These are phyloP conservation scores for Phytophthora aleatoria DNA, from an alignment of 352 stramenopile species.

Conservation along the genomic window DNA sequence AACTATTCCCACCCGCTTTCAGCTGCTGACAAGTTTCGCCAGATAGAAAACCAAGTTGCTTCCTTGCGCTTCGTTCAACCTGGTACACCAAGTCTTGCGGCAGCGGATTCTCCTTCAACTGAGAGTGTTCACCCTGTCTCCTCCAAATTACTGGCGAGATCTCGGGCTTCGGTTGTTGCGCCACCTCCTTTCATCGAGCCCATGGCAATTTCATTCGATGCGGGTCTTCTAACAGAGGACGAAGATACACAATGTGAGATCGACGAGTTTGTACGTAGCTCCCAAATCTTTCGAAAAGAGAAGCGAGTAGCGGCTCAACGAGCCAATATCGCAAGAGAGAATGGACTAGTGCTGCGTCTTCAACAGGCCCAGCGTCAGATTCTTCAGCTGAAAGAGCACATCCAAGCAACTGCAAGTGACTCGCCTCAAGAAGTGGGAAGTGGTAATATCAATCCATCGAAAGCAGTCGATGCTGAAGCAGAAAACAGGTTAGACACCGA, in stretches of 20 bases:
- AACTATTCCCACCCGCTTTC: not conserved
- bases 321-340: slow-evolving; percentile 57
- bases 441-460: not conserved
- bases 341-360: slow-evolving; percentile 60
- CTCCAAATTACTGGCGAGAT: slow-evolving; percentile 2
- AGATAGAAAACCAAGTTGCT: slow-evolving; percentile 45
- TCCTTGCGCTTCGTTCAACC: slow-evolving; percentile 35
- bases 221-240: slow-evolving; percentile 38
- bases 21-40: slow-evolving; percentile 36
- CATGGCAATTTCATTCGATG: slow-evolving; percentile 32
- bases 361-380: slow-evolving; percentile 79
- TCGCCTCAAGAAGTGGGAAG: not conserved
- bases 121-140: slow-evolving; percentile 25
- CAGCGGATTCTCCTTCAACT: slow-evolving; percentile 11
- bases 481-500: slow-evolving; percentile 3
- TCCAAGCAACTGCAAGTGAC: slow-evolving; percentile 38
- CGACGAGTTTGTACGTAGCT: slow-evolving; percentile 56
- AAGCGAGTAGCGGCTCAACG: slow-evolving; percentile 29
- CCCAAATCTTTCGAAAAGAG: slow-evolving; percentile 40
- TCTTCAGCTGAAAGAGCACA: slow-evolving; percentile 65
- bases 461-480: not conserved
- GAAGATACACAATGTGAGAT: slow-evolving; percentile 52
- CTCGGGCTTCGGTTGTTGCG: not conserved
- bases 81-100: slow-evolving; percentile 6
- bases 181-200: slow-evolving; percentile 17